Evolutionary conservation across 306 rosid species (phyloP).

Genomic region (Medicago ruthenica): DNA sequence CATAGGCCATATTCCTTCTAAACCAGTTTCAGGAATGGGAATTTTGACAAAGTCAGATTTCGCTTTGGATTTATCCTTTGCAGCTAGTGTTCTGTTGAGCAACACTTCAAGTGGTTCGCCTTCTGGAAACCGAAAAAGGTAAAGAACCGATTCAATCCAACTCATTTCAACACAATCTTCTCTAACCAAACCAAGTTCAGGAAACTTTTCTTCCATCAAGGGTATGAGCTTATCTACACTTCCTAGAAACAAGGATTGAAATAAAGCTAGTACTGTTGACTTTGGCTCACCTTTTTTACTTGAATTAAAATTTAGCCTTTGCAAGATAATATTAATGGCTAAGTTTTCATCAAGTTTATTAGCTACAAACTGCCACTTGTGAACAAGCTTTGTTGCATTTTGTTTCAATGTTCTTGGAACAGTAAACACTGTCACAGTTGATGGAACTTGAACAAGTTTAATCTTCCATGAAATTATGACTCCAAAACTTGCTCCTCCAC

Average conservation of each 20-base stretch:
- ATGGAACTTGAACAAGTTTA: slow-evolving; percentile 43
- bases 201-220: slow-evolving; percentile 37
- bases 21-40: slow-evolving; percentile 34
- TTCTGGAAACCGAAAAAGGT: neutral
- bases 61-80: slow-evolving; percentile 17
- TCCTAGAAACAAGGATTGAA: slow-evolving; percentile 51
- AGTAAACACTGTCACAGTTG: slow-evolving; percentile 37
- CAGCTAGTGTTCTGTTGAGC: slow-evolving; percentile 31
- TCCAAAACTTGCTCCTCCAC: slow-evolving; percentile 51
- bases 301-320: slow-evolving; percentile 3
- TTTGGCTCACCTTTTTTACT: neutral
- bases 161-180: slow-evolving; percentile 44
- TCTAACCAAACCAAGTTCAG: slow-evolving; percentile 50
- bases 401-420: slow-evolving; percentile 37
- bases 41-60: slow-evolving; percentile 49
- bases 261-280: slow-evolving; percentile 11
- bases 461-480: slow-evolving; percentile 45
- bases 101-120: neutral
- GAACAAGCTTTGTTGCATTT: slow-evolving; percentile 7
- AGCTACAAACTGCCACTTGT: slow-evolving; percentile 31
- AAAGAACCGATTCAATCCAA: slow-evolving; percentile 30
- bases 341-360: neutral
- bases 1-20: slow-evolving; percentile 50
- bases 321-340: neutral
- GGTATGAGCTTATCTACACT: slow-evolving; percentile 37